Evolutionary conservation across 2,329 filamentous ascomycete genomes (phyloP), one percentile per base, ranked within the genome.

Genomic region (Trichoderma sp.): DNA sequence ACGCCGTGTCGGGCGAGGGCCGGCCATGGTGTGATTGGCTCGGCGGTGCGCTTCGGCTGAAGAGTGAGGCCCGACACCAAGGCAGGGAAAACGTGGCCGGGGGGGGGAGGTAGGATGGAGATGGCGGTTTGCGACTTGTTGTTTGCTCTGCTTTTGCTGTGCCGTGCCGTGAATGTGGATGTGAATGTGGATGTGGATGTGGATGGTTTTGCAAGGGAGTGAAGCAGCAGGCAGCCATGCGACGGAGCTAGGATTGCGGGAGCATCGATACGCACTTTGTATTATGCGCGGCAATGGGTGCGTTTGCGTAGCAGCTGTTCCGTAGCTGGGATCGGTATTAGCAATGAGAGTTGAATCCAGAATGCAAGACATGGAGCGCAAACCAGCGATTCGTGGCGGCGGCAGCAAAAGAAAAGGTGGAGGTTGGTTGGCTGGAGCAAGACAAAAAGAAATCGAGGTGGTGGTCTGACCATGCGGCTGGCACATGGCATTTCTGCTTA

Each of bases 41-140:
- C 39, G 37, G 34, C 53, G 19, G 22, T 27, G 48, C 34, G 53
- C 48, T 34, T 59, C 63, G 68, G 70, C 70, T 70, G 54, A 70
- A 70, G 67, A 56, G 35, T 71, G 68, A 71, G 70, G 66, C 61
- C 68, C 42, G 61, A 61, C 67, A 9, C 50, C 32, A 54, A 52
- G 25, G 59, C 37, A 58, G 37, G 50, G 56, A 58, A 67, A 52
- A 61, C 65, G 65, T 63, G 65, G 65, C 37, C 29, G 37, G 19
- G 39, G n/a, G 48, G 37, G n/a, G n/a, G n/a, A n/a, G n/a, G n/a
- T n/a, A n/a, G n/a, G 63, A 58, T 42, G 34, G 7, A 4, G 25
- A n/a, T 6, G 19, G n/a, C 6, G 25, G 42, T 19, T 25, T 45
- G 32, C 48, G 45, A 53, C n/a, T 39, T 42, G 13, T 42, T 32